Evolutionary conservation across 2,329 filamentous ascomycete species (phyloP).

Genomic region (Aureobasidium musti): DNA sequence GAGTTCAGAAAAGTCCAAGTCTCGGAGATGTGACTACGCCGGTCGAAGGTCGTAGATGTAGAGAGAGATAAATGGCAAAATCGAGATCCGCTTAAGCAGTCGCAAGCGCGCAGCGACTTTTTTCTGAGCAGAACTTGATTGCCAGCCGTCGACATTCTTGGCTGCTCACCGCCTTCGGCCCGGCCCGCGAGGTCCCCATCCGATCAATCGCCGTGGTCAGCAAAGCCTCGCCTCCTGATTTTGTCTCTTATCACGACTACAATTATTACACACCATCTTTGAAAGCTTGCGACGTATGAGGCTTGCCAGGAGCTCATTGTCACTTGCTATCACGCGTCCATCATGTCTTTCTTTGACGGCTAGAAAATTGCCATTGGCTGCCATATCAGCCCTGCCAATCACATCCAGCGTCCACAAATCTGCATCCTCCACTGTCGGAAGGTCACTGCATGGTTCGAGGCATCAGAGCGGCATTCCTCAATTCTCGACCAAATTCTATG

Average conservation of each 20-base stretch:
- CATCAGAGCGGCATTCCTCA: background rate
- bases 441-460: background rate
- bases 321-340: constrained; percentile 12
- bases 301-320: constrained; percentile 23
- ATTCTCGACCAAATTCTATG: background rate
- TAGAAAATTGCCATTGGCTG: background rate
- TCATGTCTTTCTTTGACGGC: constrained; percentile 10
- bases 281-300: constrained; percentile 22
- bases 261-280: background rate
- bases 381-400: background rate
- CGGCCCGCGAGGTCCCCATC: background rate
- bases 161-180: constrained; percentile 23
- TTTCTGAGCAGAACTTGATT: constrained; percentile 27
- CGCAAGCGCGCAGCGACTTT: constrained; percentile 15
- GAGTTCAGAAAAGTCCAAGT: background rate
- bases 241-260: background rate
- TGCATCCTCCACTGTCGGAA: background rate
- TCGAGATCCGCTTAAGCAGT: background rate
- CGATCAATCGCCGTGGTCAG: constrained; percentile 15
- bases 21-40: background rate
- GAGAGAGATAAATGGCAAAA: background rate
- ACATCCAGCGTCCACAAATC: background rate
- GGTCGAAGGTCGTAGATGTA: background rate
- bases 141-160: constrained; percentile 8
- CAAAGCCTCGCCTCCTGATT: constrained; percentile 9